Evolutionary conservation across 495 filamentous ascomycete species (phyloP), one percentile per base, ranked within the genome.

Genomic region (Sabuloglossum arenarium): DNA sequence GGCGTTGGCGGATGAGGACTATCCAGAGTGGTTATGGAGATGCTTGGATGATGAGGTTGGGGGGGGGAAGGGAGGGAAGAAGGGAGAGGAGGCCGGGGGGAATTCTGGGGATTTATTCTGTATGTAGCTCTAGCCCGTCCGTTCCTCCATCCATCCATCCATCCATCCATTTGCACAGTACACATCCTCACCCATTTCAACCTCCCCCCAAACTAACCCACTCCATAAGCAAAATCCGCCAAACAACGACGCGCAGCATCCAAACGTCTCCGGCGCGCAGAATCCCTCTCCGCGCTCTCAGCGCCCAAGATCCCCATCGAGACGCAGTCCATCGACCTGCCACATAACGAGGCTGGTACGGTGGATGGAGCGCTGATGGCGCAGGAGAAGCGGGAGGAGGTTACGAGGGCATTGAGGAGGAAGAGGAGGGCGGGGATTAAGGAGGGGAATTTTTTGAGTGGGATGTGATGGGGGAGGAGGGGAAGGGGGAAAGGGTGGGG

Each of bases 361-460:
- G 45, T 75, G 21, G 65, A 69, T 47, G 78, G 77, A 30, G 75
- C 77, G n/a, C 25, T 79, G 55, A 67, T 69, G 56, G 85, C 82
- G 25, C 72, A 64, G 50, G 65, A 73, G 24, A 77, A 76, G 63
- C 71, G 79, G 56, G 73, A 79, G 56, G 77, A 81, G 56, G 69
- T 96, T 58, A 82, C 73, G 62, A 78, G 75, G 66, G 75, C 79
- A 9, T 75, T 86, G 73, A 74, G 88, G 63, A 75, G 73, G 60
- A 81, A 87, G 60, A 76, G 87, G 64, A 79, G 84, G 63, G 80
- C 75, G 59, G 75, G 71, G 61, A 96, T 98, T 62, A 91, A 90
- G 74, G 91, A 97, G 71, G 74, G 63, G 56, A 98, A 98, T 71
- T 98, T 91, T 77, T 76, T 98, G 71, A 84, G 81, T 73, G 75